Percentiles rank a stretch among this genome's conserved stretches.
Conservation (phyloP, 1,139 yeast genomes). For the Meyerozyma athensensis region DNA sequence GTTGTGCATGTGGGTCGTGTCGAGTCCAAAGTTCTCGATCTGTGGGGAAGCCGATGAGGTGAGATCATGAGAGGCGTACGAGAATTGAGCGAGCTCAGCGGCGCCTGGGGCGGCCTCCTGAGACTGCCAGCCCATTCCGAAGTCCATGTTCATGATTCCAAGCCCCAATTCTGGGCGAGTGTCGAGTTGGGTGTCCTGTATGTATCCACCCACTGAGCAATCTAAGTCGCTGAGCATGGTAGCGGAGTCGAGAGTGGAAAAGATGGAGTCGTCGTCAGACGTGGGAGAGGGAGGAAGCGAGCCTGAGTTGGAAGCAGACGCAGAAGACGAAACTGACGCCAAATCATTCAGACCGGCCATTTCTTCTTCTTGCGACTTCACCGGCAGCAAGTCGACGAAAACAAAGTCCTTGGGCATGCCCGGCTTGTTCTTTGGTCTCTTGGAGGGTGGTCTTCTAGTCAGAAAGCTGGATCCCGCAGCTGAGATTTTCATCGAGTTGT, state of each 20-base stretch:
- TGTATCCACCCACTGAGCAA: slow-evolving; percentile 2
- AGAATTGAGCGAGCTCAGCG: slow-evolving; percentile 3
- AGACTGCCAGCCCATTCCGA: slow-evolving; percentile 5
- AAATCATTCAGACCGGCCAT: slow-evolving; percentile 5
- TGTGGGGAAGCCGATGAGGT: not conserved
- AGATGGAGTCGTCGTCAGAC: slow-evolving; percentile 2
- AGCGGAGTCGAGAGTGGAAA: not conserved
- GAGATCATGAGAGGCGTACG: not conserved
- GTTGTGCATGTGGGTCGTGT: not conserved
- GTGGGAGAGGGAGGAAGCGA: slow-evolving; percentile 1
- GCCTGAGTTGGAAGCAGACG: slow-evolving; percentile 4
- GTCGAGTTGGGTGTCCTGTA: slow-evolving; percentile 6
- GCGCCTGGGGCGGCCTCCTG: slow-evolving; percentile 2
- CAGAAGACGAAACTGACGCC: slow-evolving; percentile 6
- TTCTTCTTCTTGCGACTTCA: slow-evolving; percentile 28
- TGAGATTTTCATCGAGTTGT: slow-evolving; percentile 41
- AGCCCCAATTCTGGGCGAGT: slow-evolving; percentile 2
- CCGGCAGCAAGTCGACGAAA: slow-evolving; percentile 52
- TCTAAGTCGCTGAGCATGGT: slow-evolving; percentile 1
- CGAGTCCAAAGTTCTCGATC: not conserved
- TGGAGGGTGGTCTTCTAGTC: slow-evolving; percentile 42
- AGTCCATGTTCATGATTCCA: slow-evolving; percentile 18
- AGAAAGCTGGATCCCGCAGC: slow-evolving; percentile 19
- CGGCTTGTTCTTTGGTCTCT: slow-evolving; percentile 49
- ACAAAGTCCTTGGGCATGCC: slow-evolving; percentile 52